Conservation (phyloP, 2,329 filamentous ascomycete genomes). For the Sporothrix pseudoabietina region DNA sequence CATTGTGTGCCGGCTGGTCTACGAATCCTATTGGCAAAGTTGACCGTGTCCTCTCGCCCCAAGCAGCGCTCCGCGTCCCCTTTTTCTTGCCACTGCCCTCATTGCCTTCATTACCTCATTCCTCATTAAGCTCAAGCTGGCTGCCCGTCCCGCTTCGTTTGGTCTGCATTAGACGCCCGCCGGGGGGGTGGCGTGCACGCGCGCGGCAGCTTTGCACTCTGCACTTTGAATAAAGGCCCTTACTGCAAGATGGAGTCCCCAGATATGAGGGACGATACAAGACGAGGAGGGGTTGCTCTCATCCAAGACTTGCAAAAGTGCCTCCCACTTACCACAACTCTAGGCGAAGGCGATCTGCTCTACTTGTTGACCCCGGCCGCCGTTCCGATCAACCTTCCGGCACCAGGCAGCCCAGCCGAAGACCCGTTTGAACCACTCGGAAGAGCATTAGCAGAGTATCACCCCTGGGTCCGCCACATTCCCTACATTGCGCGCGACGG, state of each 20-base stretch:
- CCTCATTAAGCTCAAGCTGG: not conserved
- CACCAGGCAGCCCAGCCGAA: slow-evolving; percentile 42
- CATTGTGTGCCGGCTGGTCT: not conserved
- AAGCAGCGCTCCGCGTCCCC: not conserved
- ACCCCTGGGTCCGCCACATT: slow-evolving; percentile 67
- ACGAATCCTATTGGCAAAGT: not conserved
- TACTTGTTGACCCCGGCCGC: slow-evolving; percentile 63
- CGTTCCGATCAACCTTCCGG: slow-evolving; percentile 47
- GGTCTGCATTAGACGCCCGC: not conserved
- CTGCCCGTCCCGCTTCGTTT: not conserved
- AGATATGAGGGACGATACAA: slow-evolving; percentile 35
- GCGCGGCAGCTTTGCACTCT: slow-evolving; percentile 18
- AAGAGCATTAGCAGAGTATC: slow-evolving; percentile 60
- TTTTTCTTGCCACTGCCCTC: not conserved
- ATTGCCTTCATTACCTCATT: not conserved
- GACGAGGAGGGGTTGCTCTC: slow-evolving; percentile 37
- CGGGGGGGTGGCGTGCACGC: slow-evolving; percentile 27
- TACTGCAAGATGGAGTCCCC: slow-evolving; percentile 31
- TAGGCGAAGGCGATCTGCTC: slow-evolving; percentile 57
- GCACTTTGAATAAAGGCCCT: not conserved
- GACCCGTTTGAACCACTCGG: slow-evolving; percentile 77
- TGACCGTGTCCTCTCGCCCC: not conserved
- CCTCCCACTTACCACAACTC: slow-evolving; percentile 50
- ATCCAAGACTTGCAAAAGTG: slow-evolving; percentile 50
- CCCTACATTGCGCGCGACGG: slow-evolving; percentile 67